Base-by-base conservation (phyloP, 169 alveolate species). In the Plasmodium ovale region DNA sequence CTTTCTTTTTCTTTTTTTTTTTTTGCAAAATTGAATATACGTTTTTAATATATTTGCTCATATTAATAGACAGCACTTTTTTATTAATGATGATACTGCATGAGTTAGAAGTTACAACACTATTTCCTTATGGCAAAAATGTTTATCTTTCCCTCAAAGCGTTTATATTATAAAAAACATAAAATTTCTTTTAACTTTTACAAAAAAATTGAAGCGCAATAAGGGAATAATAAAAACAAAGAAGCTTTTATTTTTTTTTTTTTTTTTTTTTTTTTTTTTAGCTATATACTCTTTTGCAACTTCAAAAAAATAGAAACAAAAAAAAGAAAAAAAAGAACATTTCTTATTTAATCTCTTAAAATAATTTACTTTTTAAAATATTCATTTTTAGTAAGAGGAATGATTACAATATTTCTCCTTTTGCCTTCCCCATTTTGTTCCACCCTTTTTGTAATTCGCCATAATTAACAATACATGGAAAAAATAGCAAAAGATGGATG, bases 401-500 rank as follows among this genome's bases (percentile, higher is more conserved):
- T 72, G 71, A 47, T 54, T 27, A 54, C 10, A 54, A n/a, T 71
- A 6, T 49, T 64, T 31, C 53, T 12, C 21, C 1, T 14, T 29
- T 53, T 5, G n/a, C n/a, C n/a, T n/a, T n/a, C n/a, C n/a, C n/a
- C n/a, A n/a, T n/a, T n/a, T n/a, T n/a, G n/a, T n/a, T n/a, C n/a
- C n/a, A n/a, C n/a, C n/a, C 29, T 73, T 16, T 35, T 5, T n/a
- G 59, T 64, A 31, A 58, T 35, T 35, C 42, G 68, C 37, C 4
- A 59, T 21, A 68, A 10, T 68, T 23, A 37, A 25, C 49, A 58
- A 73, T 58, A 58, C 72, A 73, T 73, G 88, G 72, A 58, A 73
- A 60, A 64, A 73, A 0, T 27, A 49, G n/a, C 23, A 64, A 27
- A 59, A 73, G 65, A 44, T 25, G 44, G 53, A 19, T 73, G 88